Percentiles rank a stretch among this genome's conserved stretches.
Evolutionary conservation across 768 basidiomycete genomes (phyloP).

Genomic region (Pholiota conissans): DNA sequence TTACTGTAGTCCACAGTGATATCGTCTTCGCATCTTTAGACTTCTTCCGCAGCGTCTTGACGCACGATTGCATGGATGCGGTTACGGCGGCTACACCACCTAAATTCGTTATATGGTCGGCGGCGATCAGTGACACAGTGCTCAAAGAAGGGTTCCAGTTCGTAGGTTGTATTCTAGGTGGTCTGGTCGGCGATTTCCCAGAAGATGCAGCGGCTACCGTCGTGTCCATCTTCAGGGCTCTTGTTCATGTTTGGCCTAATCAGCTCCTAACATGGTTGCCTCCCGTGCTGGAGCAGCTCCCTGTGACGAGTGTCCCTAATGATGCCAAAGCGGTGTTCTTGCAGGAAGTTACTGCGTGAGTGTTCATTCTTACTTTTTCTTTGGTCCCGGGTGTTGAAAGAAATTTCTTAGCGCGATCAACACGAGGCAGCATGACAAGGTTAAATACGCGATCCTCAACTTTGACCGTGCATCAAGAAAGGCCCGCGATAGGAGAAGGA

Average conservation of each 20-base stretch:
- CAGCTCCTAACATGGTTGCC: constrained; percentile 76
- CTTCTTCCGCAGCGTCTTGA: constrained; percentile 71
- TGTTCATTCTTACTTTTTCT: constrained; percentile 15
- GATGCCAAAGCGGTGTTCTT: constrained; percentile 74
- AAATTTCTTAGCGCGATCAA: constrained; percentile 56
- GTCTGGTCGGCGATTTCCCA: constrained; percentile 85
- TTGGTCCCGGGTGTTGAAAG: constrained; percentile 12
- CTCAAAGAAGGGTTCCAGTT: constrained; percentile 75
- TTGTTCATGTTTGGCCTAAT: constrained; percentile 65
- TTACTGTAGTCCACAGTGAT: constrained; percentile 82
- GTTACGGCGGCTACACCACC: constrained; percentile 44
- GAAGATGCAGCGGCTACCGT: constrained; percentile 78
- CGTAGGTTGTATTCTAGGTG: constrained; percentile 65
- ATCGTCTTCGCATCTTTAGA: constrained; percentile 83
- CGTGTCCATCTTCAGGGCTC: constrained; percentile 73
- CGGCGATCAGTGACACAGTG: constrained; percentile 59
- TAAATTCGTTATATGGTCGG: constrained; percentile 62
- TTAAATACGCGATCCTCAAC: constrained; percentile 73
- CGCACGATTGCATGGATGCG: constrained; percentile 65
- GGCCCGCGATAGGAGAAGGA: constrained; percentile 62
- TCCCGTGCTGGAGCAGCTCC: constrained; percentile 68
- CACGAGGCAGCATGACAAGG: constrained; percentile 69
- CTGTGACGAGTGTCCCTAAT: constrained; percentile 56
- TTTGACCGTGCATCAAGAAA: constrained; percentile 77
- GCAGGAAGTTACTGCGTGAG: constrained; percentile 72